Base-by-base conservation (phyloP, 2,329 filamentous ascomycete genomes). In the Calonectria pseudoturangicola region DNA sequence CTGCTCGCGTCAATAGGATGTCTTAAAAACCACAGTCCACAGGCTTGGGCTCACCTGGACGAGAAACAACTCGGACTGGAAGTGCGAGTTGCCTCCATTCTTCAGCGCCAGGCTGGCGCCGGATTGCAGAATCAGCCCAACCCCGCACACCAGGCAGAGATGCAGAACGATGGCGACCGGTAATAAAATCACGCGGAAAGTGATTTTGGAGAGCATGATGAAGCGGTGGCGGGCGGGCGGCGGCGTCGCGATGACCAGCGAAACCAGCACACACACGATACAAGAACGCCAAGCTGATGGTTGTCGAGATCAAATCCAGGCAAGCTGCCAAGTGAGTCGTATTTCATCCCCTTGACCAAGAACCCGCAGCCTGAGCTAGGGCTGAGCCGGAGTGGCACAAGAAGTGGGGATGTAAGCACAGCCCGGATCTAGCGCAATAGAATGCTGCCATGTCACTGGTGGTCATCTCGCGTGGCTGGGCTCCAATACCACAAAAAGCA, bases 1-100 rank as follows among this genome's bases (percentile, higher is more conserved):
- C 58, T 63, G 15, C 18, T 18, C 2, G 25, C 4, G 41, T 47
- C 39, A 63, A 41, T 18, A 3, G 5, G 16, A 3, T 10, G 16
- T 4, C 1, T 10, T 13, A 8, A 1, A 25, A 28, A 43, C 5
- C 3, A 45, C 3, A 63, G n/a, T 2, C 1, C 18, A 5, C 25
- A 21, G 36, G 41, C 9, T 15, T 45, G 7, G 21, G 41, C 54
- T 63, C 39, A 47, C 39, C 9, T 16, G 18, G 3, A 47, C 58
- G 39, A 63, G 58, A 39, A 63, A 63, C 41, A 60, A 39, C 30
- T 60, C 54, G 12, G 54, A 60, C 54, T 60, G 54, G 13, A 60
- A 60, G 1, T 36, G 13, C 1, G 54, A 39, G 54, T 60, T 60
- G 30, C 33, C 54, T 10, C 54, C 54, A 21, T 60, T 60, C n/a